Evolutionary conservation across 2,329 filamentous ascomycete genomes (phyloP).

Genomic region (Cadophora gregata): DNA sequence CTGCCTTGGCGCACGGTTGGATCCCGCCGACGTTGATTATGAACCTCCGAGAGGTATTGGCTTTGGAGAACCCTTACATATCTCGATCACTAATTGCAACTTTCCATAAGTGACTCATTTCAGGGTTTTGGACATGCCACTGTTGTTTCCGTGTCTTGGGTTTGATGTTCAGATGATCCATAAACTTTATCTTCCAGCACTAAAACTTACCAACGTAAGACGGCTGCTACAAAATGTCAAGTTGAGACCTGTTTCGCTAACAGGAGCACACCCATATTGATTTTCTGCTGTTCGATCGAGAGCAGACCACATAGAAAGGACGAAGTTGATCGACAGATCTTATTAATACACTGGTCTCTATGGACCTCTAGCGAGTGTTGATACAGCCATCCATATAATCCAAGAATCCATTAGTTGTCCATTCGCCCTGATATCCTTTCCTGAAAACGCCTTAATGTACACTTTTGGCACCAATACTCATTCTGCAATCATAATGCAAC

Average conservation of each 20-base stretch:
- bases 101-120: not conserved
- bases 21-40: not conserved
- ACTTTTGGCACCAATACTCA: conserved; percentile 1
- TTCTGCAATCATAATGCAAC: not conserved
- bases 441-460: not conserved
- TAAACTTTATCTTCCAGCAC: not conserved
- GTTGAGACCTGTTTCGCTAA: not conserved
- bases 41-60: not conserved
- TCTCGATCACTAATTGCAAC: not conserved
- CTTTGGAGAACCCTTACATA: not conserved
- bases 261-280: not conserved
- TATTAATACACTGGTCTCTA: conserved; percentile 1
- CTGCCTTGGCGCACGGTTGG: not conserved
- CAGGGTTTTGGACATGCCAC: not conserved
- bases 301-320: not conserved
- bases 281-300: not conserved
- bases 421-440: not conserved
- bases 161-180: not conserved
- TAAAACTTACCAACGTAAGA: not conserved
- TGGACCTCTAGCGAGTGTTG: conserved; percentile 5
- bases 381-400: conserved; percentile 5
- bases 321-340: not conserved
- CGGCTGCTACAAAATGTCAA: not conserved
- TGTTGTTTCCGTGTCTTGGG: not conserved
- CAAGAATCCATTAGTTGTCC: not conserved